Evolutionary conservation across 208 protist genomes (phyloP), one percentile per base, ranked within the genome.

Genomic region (Leishmania mexicana): DNA sequence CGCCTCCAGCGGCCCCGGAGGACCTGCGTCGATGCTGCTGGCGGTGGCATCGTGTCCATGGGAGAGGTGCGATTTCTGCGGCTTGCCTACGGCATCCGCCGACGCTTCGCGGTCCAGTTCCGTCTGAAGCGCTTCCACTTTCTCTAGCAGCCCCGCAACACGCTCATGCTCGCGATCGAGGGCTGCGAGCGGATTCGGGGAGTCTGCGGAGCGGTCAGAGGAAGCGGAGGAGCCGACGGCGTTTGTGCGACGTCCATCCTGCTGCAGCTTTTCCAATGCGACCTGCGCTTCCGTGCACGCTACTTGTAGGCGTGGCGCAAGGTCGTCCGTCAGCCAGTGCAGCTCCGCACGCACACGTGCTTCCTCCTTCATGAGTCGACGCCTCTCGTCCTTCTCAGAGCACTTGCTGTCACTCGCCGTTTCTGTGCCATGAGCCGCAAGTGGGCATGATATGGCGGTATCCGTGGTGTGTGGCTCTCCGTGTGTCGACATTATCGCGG

Each of bases 321-420:
- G 60, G 28, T 60, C 60, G 13, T 42, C n/a, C 28, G 31, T 17
- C 47, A 85, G 64, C 81, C 81, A 85, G 21, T 47, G 42, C 24
- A 81, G 28, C 53, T 85, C 81, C 8, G 81, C 79, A 24, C 80
- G 68, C 51, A 82, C 83, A 28, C 83, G 67, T 3, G 68, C 45
- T 38, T 78, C 79, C 45, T 84, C 75, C 28, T 70, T 2, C 15
- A 78, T 13, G 28, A 89, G 54, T 15, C 57, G 54, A n/a, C 19
- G 19, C 8, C 24, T 40, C 58, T 85, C 81, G 28, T 70, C 53
- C 24, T 10, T 40, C 42, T 70, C 75, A n/a, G 75, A 68, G 51
- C 2, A 7, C 2, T n/a, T 31, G 19, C 4, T n/a, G 42, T 49
- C 42, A 35, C 68, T 51, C 0, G 42, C 42, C 10, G 2, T 38